Evolutionary conservation across 352 stramenopile species (phyloP).

Genomic region (Pythium apleroticum): DNA sequence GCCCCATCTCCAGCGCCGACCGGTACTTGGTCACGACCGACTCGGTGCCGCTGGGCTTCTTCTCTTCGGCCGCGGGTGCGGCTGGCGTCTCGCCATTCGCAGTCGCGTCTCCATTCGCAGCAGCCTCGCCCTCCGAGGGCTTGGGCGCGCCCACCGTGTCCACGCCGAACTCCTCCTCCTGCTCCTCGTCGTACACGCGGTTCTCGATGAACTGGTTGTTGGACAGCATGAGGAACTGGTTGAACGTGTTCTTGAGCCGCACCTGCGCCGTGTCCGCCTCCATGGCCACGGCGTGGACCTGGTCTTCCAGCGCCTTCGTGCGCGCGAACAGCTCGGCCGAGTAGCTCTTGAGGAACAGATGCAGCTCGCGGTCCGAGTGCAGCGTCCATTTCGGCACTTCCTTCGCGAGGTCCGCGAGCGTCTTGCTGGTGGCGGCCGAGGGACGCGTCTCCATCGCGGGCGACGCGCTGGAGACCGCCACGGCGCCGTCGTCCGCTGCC

Average conservation of each 20-base stretch:
- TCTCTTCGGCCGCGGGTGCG: constrained; percentile 29
- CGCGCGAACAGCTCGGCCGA: constrained; percentile 64
- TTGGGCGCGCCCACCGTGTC: constrained; percentile 29
- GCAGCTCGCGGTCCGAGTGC: constrained; percentile 71
- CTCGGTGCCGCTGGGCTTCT: constrained; percentile 37
- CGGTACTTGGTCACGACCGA: constrained; percentile 68
- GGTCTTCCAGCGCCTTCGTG: constrained; percentile 73
- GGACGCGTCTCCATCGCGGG: constrained; percentile 6
- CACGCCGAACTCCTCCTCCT: constrained; percentile 62
- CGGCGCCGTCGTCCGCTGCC: constrained; percentile 9
- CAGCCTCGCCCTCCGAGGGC: constrained; percentile 1
- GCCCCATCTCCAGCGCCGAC: constrained; percentile 70
- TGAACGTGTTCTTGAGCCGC: constrained; percentile 82
- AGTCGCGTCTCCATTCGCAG: not conserved
- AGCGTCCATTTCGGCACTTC: constrained; percentile 68
- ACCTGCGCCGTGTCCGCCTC: constrained; percentile 69
- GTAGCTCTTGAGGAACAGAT: constrained; percentile 69
- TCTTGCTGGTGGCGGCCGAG: constrained; percentile 3
- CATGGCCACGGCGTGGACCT: constrained; percentile 66
- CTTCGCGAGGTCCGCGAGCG: constrained; percentile 9
- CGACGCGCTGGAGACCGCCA: constrained; percentile 1
- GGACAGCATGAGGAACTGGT: constrained; percentile 85
- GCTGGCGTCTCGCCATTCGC: constrained; percentile 16
- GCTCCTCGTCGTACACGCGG: constrained; percentile 87
- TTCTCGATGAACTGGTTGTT: constrained; percentile 91